Conservation (phyloP, 139 green algal genomes). For the Gonium pectorale region DNA sequence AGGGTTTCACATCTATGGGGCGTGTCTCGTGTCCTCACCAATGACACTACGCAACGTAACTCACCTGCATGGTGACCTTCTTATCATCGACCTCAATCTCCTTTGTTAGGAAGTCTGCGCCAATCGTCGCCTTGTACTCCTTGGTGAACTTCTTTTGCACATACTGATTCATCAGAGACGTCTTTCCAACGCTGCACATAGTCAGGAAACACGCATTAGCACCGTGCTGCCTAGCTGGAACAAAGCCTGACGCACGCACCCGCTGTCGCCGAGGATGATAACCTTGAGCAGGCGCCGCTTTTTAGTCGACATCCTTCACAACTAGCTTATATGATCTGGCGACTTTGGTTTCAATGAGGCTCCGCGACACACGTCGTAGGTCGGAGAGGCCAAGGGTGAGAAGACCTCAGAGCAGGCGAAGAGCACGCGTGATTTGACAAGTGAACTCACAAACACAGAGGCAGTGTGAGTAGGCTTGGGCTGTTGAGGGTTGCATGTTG, state of each 20-base stretch:
- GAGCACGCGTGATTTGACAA: too few species aligned
- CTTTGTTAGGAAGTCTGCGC: constrained; percentile 99
- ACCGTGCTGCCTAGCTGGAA: background rate
- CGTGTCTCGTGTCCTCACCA: too few species aligned
- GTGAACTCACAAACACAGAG: too few species aligned
- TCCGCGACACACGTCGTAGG: too few species aligned
- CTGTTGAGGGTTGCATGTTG: too few species aligned
- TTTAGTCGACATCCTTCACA: constrained; percentile 55
- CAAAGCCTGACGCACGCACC: constrained; percentile 71
- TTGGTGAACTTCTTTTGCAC: constrained; percentile 99
- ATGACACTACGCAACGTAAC: background rate
- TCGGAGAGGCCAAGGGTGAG: too few species aligned
- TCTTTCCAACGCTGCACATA: constrained; percentile 93
- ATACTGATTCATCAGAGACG: constrained; percentile 99
- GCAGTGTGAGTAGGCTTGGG: too few species aligned
- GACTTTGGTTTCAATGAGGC: too few species aligned
- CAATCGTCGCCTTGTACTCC: constrained; percentile 99
- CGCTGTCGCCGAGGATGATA: constrained; percentile 98
- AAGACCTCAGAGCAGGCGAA: too few species aligned
- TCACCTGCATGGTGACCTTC: constrained; percentile 96
- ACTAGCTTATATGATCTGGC: too few species aligned
- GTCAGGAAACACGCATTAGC: background rate
- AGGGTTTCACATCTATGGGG: background rate
- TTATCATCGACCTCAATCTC: constrained; percentile 98
- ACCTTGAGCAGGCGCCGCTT: constrained; percentile 95